These are phyloP conservation scores for Apiospora arundinis DNA, from an alignment of 2,329 filamentous ascomycete genomes.

Conservation along the genomic window DNA sequence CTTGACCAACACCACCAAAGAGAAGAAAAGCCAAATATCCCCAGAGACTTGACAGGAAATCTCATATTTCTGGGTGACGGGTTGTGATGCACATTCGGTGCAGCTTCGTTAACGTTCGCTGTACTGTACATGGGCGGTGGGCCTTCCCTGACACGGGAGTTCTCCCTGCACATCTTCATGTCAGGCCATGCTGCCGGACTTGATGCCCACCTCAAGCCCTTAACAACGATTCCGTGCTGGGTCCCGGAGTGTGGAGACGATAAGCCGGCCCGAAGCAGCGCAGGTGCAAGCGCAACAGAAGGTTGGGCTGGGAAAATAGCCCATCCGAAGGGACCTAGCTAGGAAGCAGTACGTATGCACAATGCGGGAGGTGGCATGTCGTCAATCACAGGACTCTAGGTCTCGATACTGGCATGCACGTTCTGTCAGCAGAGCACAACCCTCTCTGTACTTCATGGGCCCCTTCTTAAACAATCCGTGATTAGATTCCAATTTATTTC, in stretches of 20 bases:
- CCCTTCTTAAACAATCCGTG: no score
- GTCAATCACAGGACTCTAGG: neutral
- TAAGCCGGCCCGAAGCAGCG: neutral
- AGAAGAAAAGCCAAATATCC: no score
- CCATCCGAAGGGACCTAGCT: neutral
- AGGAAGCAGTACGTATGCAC: neutral
- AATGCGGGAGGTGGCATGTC: neutral
- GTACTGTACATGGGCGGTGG: neutral
- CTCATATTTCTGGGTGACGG: no score
- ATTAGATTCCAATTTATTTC: neutral
- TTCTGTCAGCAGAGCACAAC: no score
- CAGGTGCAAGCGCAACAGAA: neutral
- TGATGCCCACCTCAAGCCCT: neutral
- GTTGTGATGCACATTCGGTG: neutral
- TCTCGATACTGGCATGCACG: neutral
- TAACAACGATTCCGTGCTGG: conserved; percentile 4
- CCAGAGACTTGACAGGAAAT: no score
- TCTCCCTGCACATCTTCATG: neutral
- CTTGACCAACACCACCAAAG: no score
- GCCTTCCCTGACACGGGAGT: neutral
- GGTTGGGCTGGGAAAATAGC: neutral
- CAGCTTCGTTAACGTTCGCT: neutral
- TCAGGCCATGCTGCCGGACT: neutral
- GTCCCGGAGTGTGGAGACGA: conserved; percentile 2
- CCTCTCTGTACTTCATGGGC: no score